A percentile compares a stretch with the other conserved stretches of the same genome.
phyloP scores from a whole-genome alignment of 1,284 basidiomycete species.

The Sanghuangporus weigelae region DNA sequence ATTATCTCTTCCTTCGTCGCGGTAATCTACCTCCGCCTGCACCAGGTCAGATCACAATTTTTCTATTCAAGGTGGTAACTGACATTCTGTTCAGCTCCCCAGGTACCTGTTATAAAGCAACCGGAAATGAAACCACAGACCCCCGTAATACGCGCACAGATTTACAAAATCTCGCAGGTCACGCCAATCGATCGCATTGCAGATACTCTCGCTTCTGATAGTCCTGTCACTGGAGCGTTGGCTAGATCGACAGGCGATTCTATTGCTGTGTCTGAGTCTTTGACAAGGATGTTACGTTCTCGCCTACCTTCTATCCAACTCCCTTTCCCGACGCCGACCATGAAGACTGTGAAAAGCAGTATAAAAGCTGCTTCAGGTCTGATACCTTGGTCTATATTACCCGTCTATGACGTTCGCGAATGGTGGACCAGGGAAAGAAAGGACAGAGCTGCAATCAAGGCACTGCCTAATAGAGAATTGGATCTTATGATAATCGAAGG shows the following conservation, averaged over 20 bases:
- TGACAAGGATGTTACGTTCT: constrained; percentile 34
- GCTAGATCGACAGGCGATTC: constrained; percentile 41
- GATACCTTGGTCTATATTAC: background rate
- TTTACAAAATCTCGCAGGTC: constrained; percentile 36
- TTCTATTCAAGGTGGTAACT: constrained; percentile 6
- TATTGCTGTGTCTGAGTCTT: constrained; percentile 51
- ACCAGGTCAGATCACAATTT: constrained; percentile 22
- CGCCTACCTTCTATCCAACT: background rate
- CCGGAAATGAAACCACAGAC: constrained; percentile 27
- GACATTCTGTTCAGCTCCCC: background rate
- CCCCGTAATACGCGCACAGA: constrained; percentile 42
- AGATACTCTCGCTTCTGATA: constrained; percentile 53
- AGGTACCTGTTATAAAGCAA: constrained; percentile 23
- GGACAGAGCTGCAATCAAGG: constrained; percentile 46
- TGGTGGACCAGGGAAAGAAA: constrained; percentile 61
- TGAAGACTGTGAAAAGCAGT: background rate
- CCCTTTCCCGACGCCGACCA: background rate
- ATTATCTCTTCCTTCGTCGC: constrained; percentile 48
- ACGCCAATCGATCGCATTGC: constrained; percentile 47
- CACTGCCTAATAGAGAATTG: constrained; percentile 51
- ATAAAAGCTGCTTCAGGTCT: background rate
- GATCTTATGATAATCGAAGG: constrained; percentile 56
- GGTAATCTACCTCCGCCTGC: constrained; percentile 35
- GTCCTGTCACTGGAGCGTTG: constrained; percentile 45
- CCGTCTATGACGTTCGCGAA: constrained; percentile 18